Evolutionary conservation across 164 flowering plant genomes (phyloP), one percentile per base, ranked within the genome.

Genomic region (Tetrastigma voinierianum): DNA sequence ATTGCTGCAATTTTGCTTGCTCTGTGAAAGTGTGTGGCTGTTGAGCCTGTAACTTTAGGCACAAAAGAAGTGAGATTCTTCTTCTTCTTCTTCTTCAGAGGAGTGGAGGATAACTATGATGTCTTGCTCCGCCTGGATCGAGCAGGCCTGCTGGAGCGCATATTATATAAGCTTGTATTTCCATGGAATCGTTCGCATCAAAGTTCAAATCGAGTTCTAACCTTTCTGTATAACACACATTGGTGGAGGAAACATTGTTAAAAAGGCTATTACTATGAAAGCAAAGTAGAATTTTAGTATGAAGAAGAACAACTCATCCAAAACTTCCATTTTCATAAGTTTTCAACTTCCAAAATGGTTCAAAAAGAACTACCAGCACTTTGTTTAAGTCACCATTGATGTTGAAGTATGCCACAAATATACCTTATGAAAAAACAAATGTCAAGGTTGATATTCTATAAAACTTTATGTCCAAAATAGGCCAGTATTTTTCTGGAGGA

Each of bases 1-100:
- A 95, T 40, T 57, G 98, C 99, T 32, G 86, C 96, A 40, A 91
- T 85, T 77, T 95, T 95, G 84, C 98, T 90, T 14, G 93, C 93
- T 72, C 99, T 84, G 67, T 93, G 93, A n/a, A 97, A 92, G 10
- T 93, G 86, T 0, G 72, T 51, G 54, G 74, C 71, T 44, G 61
- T 46, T 40, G 66, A 67, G 51, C 70, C 65, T 51, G 80, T 65
- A 71, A 78, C 64, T 5, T 68, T 48, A 44, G 80, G 86, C 52
- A 68, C 89, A 54, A 70, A 71, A 43, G 85, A 68, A 57, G 76
- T 67, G 4, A 25, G 32, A n/a, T 32, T 76, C 90, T 54, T 87
- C 96, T 46, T 81, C 87, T n/a, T n/a, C n/a, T 32, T 76, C 90
- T 54, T 87, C 96, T 46, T 81, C 87, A 10, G 91, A 87, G 7